Evolutionary conservation across 2,329 filamentous ascomycete species (phyloP), one percentile per base, ranked within the genome.

Genomic region (Ambrosiella beaveri): DNA sequence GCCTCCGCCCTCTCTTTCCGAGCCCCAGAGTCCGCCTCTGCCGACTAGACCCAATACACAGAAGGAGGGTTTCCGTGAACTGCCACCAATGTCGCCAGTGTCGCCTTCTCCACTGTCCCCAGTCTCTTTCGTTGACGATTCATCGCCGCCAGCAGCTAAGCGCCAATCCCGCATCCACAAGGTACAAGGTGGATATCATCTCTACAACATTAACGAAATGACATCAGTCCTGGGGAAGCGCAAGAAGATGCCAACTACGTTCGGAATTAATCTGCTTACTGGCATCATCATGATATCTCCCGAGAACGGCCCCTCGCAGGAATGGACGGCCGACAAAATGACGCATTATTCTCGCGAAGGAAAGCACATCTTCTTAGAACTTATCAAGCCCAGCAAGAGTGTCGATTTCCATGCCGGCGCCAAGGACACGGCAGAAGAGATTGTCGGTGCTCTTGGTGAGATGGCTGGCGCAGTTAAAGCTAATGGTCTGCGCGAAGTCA

Each of bases 141-240:
- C 51, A 41, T 68, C 71, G 53, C 70, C 74, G 2, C 70, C 73
- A 6, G 69, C 71, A 47, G 72, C 77, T 27, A 57, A 62, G 74
- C 77, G 61, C 75, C 80, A 63, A 79, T 50, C n/a, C 39, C 56
- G 45, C 39, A 54, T 61, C 7, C 56, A 58, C 56, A 61, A 61
- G 39, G 59, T 61, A 1, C 56, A 61, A 37, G 59, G 87, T 15
- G 88, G 87, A 1, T 97, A 90, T 67, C 90, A 94, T 66, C 76
- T 97, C 69, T 97, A 96, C 71, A 96, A 95, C 65, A 90, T 97
- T 65, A 95, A 90, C 67, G 91, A 97, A 71, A 95, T 95, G 86
- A 81, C 95, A 3, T 91, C 89, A n/a, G 82, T 93, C 50, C 90
- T 95, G 81, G 91, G 91, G 59, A 95, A 95, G 74, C 85, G 87